These are phyloP conservation scores for Cyanophora paradoxa DNA, from an alignment of 78 protist genomes.

Conservation along the genomic window DNA sequence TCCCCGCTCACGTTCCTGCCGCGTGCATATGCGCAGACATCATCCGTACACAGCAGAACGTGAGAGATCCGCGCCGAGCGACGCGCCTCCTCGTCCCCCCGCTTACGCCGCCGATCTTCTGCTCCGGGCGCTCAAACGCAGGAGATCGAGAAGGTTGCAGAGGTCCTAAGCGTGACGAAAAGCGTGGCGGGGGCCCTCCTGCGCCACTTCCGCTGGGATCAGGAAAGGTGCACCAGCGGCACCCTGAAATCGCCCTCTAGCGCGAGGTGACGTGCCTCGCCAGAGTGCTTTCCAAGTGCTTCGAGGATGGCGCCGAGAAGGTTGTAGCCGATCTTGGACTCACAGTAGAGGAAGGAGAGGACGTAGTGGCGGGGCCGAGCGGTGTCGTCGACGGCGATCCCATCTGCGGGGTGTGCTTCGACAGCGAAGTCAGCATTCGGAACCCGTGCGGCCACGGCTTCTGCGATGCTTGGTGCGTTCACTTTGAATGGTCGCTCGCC, in stretches of 20 bases:
- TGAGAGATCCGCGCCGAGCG: too few relatives aligned
- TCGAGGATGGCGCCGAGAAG: too few relatives aligned
- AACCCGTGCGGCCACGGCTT: slow-evolving; percentile 11
- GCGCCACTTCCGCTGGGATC: neutral
- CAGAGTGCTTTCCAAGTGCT: neutral
- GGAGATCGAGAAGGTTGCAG: neutral
- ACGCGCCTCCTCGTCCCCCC: too few relatives aligned
- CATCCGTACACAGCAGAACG: too few relatives aligned
- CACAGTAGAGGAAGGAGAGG: neutral
- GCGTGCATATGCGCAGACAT: too few relatives aligned
- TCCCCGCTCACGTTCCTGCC: too few relatives aligned
- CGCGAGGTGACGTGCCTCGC: neutral
- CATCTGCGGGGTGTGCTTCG: too few relatives aligned
- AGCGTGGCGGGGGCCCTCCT: neutral
- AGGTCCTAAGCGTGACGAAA: neutral
- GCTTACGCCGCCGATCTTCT: too few relatives aligned
- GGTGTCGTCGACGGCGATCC: too few relatives aligned
- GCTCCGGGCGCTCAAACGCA: too few relatives aligned
- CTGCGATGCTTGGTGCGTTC: slow-evolving; percentile 8
- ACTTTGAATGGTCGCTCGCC: too few relatives aligned
- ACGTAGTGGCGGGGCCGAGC: neutral
- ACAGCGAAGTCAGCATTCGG: too few relatives aligned
- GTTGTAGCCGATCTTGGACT: neutral
- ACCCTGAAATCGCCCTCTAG: neutral
- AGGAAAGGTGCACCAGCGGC: neutral